These are phyloP conservation scores for Metarhizium sp. DNA, from an alignment of 2,329 filamentous ascomycete species.

Conservation along the genomic window DNA sequence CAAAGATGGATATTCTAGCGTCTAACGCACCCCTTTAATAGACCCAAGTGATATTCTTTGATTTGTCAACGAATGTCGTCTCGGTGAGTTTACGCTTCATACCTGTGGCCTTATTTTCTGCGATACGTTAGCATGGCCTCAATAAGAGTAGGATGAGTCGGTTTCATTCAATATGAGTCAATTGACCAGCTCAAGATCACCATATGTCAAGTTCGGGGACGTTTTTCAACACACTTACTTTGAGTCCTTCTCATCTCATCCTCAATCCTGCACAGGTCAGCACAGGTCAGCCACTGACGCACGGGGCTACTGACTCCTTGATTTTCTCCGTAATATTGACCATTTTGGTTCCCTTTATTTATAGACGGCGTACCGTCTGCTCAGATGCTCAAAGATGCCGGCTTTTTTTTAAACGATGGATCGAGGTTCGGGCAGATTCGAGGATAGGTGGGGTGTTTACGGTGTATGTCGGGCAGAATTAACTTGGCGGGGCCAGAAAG, in stretches of 20 bases:
- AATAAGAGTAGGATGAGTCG: not conserved
- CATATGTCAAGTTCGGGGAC: not conserved
- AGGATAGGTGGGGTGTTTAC: not conserved
- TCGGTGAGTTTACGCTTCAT: conserved; percentile 24
- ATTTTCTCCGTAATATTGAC: conserved; percentile 99
- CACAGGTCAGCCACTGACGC: conserved; percentile 3
- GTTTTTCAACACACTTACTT: conserved; percentile 52
- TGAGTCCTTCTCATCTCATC: conserved; percentile 99
- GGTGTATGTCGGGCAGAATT: conserved; percentile 1
- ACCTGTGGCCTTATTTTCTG: conserved; percentile 99
- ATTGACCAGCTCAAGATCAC: not conserved
- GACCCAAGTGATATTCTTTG: conserved; percentile 91
- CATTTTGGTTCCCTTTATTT: conserved; percentile 50
- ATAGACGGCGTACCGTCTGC: conserved; percentile 21
- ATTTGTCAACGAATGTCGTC: conserved; percentile 8
- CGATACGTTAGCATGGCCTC: conserved; percentile 17
- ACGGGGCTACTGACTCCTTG: conserved; percentile 66
- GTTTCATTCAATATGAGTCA: not conserved
- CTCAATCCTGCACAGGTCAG: conserved; percentile 68
- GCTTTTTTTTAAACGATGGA: not conserved
- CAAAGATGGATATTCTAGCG: not conserved
- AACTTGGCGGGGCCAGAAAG: not conserved
- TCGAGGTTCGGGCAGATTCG: not conserved
- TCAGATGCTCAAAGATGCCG: not conserved
- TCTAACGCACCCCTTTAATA: conserved; percentile 76